A percentile compares a stretch with the other conserved stretches of the same genome.
Evolutionary conservation across 441 rosid genomes (phyloP).

Genomic region (Erodium moschatum): DNA sequence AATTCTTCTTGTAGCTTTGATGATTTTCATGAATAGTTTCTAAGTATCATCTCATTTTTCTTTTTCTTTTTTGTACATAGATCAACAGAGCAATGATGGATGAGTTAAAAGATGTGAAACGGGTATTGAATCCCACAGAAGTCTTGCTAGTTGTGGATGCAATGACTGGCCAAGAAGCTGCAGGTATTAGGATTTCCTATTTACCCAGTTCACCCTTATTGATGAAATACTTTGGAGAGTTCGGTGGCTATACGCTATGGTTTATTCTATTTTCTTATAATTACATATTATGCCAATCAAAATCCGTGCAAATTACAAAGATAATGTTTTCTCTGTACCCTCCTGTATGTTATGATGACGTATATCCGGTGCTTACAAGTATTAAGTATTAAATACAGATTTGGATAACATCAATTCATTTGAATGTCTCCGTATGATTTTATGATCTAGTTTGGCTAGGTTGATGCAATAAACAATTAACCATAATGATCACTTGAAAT

Average conservation of each 20-base stretch:
- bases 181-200: conserved; percentile 40
- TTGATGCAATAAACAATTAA: too few species aligned
- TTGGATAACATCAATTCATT: not conserved
- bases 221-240: not conserved
- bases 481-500: not conserved
- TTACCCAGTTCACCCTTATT: not conserved
- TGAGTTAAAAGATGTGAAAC: conserved; percentile 88
- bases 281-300: not conserved
- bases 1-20: conserved; percentile 9
- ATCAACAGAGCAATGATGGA: conserved; percentile 97
- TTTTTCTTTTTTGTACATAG: conserved; percentile 31
- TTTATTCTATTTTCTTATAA: not conserved
- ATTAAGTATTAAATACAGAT: not conserved
- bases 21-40: conserved; percentile 11
- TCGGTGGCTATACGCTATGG: not conserved
- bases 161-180: conserved; percentile 99
- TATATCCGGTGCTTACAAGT: not conserved
- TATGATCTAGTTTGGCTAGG: conserved; percentile 6
- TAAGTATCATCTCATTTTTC: conserved; percentile 13
- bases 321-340: not conserved
- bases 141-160: conserved; percentile 96
- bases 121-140: conserved; percentile 77
- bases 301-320: not conserved
- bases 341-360: not conserved
- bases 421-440: conserved; percentile 10